Conservation (phyloP, 2,329 filamentous ascomycete genomes). For the Zalaria sp. region DNA sequence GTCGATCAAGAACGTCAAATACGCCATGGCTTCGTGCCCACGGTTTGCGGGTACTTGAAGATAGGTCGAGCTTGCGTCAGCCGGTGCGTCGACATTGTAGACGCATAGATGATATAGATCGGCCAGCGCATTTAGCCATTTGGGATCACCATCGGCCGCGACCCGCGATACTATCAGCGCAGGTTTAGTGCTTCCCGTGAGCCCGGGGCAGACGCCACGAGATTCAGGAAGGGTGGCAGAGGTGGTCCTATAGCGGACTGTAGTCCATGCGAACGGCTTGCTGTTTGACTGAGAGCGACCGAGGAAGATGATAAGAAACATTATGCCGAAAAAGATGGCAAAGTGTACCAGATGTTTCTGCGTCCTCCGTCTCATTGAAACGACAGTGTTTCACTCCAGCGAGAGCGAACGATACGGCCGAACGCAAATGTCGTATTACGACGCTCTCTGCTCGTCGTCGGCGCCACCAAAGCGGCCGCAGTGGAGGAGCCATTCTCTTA, state of each 20-base stretch:
- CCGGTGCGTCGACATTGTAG: constrained; percentile 27
- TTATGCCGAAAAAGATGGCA: constrained; percentile 17
- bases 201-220: constrained; percentile 28
- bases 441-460: no score
- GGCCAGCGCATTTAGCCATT: constrained; percentile 27
- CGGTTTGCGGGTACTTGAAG: constrained; percentile 34
- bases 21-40: constrained; percentile 48
- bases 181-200: constrained; percentile 24
- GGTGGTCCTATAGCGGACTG: constrained; percentile 26
- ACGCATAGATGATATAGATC: constrained; percentile 31
- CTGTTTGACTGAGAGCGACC: constrained; percentile 17
- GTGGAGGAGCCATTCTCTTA: no score
- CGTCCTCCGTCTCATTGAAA: constrained; percentile 22
- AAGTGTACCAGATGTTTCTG: constrained; percentile 22
- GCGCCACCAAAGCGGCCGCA: no score
- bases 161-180: constrained; percentile 29
- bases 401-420: no score
- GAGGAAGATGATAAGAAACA: constrained; percentile 24
- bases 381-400: no score
- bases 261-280: constrained; percentile 28
- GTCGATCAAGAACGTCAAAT: constrained; percentile 46
- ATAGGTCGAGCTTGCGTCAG: constrained; percentile 13
- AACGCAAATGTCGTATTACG: no score
- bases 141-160: constrained; percentile 25
- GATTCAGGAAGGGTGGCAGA: constrained; percentile 17